Percentiles rank a stretch among this genome's conserved stretches.
These are phyloP conservation scores for Parastagonospora avenae DNA, from an alignment of 2,329 filamentous ascomycete species.

Conservation along the genomic window DNA sequence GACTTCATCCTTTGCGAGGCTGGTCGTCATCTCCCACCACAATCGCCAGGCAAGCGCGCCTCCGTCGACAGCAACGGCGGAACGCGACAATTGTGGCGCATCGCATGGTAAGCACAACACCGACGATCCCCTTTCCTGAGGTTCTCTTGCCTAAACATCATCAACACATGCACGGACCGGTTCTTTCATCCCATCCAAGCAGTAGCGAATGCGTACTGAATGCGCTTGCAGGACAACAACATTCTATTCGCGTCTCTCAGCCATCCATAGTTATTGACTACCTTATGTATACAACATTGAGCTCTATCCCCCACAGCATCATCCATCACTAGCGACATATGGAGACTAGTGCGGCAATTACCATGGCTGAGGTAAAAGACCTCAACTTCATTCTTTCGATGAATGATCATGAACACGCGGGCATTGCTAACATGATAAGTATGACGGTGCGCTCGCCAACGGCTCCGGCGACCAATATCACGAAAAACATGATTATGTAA, in stretches of 20 bases:
- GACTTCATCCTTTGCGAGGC: not conserved
- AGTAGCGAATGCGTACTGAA: not conserved
- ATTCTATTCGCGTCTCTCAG: not conserved
- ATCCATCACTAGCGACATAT: slow-evolving; percentile 8
- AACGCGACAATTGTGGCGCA: not conserved
- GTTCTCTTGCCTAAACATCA: not conserved
- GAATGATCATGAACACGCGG: not conserved
- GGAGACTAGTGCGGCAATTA: slow-evolving; percentile 6
- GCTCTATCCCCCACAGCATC: not conserved
- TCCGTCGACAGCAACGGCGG: not conserved
- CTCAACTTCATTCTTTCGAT: not conserved
- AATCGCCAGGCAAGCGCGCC: slow-evolving; percentile 1
- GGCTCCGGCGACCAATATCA: not conserved
- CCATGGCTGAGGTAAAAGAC: slow-evolving; percentile 27
- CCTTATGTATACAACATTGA: not conserved
- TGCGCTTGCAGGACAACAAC: not conserved
- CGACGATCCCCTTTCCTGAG: not conserved
- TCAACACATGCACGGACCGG: not conserved
- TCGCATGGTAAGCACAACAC: not conserved
- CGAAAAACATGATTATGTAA: slow-evolving; percentile 5
- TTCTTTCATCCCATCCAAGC: not conserved
- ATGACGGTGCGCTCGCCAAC: not conserved
- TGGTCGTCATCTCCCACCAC: slow-evolving; percentile 1
- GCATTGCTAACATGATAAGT: not conserved
- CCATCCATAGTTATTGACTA: not conserved